Evolutionary conservation across 176 grass and related monocot species (phyloP).

Genomic region (Canna indica): DNA sequence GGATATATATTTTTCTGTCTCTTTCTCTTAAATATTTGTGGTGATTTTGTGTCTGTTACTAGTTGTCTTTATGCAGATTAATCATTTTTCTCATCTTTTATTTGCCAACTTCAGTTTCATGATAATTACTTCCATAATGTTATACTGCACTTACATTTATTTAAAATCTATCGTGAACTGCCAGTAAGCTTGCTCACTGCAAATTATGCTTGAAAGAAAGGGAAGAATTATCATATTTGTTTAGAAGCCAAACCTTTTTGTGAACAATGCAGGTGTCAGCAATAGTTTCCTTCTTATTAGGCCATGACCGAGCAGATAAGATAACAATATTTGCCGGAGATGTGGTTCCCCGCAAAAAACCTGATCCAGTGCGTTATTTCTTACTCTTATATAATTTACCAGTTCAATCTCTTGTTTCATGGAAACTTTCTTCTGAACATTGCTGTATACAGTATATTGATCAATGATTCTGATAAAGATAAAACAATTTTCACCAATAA

Average conservation of each 20-base stretch:
- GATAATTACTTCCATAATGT: neutral
- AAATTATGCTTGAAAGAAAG: too few species aligned
- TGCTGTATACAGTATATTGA: neutral
- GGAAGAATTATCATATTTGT: neutral
- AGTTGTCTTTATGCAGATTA: neutral
- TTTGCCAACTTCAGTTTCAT: neutral
- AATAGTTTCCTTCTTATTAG: conserved; percentile 84
- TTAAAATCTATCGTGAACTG: neutral
- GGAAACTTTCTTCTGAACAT: neutral
- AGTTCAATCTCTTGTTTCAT: neutral
- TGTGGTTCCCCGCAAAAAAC: conserved; percentile 91
- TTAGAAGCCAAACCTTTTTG: neutral
- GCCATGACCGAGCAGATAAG: conserved; percentile 62
- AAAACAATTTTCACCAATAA: neutral
- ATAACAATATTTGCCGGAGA: conserved; percentile 97
- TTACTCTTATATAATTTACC: neutral
- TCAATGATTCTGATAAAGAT: neutral
- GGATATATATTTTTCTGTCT: too few species aligned
- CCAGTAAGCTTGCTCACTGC: neutral
- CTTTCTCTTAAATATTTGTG: too few species aligned
- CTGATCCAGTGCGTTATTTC: conserved; percentile 73
- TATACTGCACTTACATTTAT: neutral
- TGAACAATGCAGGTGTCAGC: conserved; percentile 59
- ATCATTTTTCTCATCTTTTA: neutral
- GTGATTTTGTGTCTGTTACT: neutral